phyloP scores from a whole-genome alignment of 1,284 basidiomycete species.

The Ganoderma leucocontextum region DNA sequence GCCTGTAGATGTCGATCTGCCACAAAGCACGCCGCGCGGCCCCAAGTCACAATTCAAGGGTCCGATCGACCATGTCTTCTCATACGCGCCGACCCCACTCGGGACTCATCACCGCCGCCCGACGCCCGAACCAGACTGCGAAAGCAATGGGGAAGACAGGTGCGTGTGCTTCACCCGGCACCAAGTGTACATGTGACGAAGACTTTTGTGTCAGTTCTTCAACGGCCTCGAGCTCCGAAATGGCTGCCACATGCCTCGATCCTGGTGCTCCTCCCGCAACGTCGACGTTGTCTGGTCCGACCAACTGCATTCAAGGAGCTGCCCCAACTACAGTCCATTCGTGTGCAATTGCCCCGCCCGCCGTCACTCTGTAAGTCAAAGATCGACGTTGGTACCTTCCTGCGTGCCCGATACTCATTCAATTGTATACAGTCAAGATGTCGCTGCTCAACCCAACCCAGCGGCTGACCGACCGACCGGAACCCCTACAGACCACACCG shows the following conservation, averaged over 20 bases:
- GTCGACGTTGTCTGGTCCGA: background rate
- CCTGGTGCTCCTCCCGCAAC: background rate
- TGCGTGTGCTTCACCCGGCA: background rate
- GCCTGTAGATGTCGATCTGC: background rate
- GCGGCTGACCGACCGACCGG: background rate
- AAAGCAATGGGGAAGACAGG: background rate
- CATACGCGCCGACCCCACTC: background rate
- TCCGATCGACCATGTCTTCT: background rate
- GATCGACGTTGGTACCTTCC: background rate
- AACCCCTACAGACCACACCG: background rate
- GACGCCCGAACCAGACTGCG: background rate
- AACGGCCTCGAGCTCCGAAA: background rate
- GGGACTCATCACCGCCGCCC: background rate
- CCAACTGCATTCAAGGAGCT: background rate
- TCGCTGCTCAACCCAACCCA: background rate
- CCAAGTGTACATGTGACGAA: background rate
- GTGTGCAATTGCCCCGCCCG: background rate
- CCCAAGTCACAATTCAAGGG: background rate
- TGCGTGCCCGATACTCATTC: background rate
- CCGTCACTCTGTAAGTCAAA: background rate
- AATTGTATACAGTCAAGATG: background rate
- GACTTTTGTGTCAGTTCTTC: background rate
- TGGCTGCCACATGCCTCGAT: background rate
- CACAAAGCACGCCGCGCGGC: background rate
- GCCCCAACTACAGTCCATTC: background rate